Conservation (phyloP, 805 yeast species). For the Sugiyamaella qingdaonensis region DNA sequence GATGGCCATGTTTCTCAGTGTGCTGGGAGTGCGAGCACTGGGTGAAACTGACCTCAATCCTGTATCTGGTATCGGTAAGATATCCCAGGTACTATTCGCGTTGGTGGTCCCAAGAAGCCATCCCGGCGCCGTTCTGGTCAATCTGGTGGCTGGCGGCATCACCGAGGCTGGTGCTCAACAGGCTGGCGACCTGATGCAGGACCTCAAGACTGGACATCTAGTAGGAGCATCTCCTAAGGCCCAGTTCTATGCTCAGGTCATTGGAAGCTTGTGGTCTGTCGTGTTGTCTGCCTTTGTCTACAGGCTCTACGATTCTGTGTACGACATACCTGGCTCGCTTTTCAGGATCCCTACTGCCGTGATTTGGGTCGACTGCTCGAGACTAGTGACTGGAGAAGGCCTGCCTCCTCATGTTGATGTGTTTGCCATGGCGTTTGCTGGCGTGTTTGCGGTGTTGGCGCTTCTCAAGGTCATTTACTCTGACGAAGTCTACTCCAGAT, state of each 20-base stretch:
- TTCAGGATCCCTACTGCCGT: conserved; percentile 93
- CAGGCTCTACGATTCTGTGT: conserved; percentile 72
- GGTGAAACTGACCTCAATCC: conserved; percentile 98
- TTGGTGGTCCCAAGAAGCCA: conserved; percentile 65
- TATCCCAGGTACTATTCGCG: conserved; percentile 87
- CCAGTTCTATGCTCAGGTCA: conserved; percentile 83
- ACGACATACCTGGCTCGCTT: conserved; percentile 75
- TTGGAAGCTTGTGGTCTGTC: conserved; percentile 85
- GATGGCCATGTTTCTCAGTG: conserved; percentile 72
- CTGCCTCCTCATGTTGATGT: conserved; percentile 72
- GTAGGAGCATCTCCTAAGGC: conserved; percentile 90
- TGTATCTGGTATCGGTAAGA: conserved; percentile 92
- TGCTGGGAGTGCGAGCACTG: conserved; percentile 85
- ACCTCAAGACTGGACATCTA: conserved; percentile 87
- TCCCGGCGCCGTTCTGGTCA: conserved; percentile 79
- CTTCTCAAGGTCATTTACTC: conserved; percentile 38
- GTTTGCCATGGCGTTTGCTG: conserved; percentile 66
- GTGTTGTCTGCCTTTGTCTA: conserved; percentile 78
- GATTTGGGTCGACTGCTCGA: conserved; percentile 94
- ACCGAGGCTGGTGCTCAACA: conserved; percentile 99
- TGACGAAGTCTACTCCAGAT: conserved; percentile 10
- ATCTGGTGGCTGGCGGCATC: conserved; percentile 90
- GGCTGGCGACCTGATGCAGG: conserved; percentile 98
- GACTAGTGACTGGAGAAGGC: conserved; percentile 87
- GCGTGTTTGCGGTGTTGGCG: conserved; percentile 57